phyloP scores from a whole-genome alignment of 2,329 filamentous ascomycete genomes.

The Orbilia ellipsospora region DNA sequence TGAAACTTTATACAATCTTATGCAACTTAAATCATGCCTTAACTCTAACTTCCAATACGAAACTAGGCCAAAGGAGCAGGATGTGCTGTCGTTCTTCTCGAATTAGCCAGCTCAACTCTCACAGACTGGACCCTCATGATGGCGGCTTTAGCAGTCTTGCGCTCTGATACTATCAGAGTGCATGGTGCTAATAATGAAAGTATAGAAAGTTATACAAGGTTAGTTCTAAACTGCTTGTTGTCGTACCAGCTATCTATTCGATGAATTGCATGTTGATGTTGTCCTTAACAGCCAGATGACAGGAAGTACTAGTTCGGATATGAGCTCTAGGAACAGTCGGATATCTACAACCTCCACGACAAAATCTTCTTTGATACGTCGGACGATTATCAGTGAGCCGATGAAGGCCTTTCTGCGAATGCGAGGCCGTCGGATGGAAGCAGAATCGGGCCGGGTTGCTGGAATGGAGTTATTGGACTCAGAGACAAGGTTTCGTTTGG shows the following conservation, averaged over 20 bases:
- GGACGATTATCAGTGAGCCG: not conserved
- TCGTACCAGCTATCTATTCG: too few relatives aligned
- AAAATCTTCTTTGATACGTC: not conserved
- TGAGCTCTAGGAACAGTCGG: not conserved
- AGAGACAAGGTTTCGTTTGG: not conserved
- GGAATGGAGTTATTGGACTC: slow-evolving; percentile 9
- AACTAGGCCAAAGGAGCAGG: too few relatives aligned
- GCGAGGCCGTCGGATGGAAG: slow-evolving; percentile 5
- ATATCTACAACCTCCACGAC: slow-evolving; percentile 8
- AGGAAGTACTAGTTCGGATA: too few relatives aligned
- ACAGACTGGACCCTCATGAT: slow-evolving; percentile 9
- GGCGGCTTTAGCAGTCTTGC: not conserved
- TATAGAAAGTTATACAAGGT: not conserved
- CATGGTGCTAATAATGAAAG: not conserved
- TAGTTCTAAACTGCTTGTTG: not conserved
- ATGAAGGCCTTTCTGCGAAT: not conserved
- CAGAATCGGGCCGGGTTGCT: slow-evolving; percentile 13
- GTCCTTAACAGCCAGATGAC: too few relatives aligned
- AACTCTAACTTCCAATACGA: too few relatives aligned
- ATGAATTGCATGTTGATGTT: too few relatives aligned
- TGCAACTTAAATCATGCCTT: too few relatives aligned
- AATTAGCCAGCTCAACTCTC: slow-evolving; percentile 16
- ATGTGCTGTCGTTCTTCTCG: not conserved
- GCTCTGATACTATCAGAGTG: not conserved
- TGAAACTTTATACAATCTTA: too few relatives aligned